These are phyloP conservation scores for Cladophialophora carrionii DNA, from an alignment of 2,329 filamentous ascomycete species.

Conservation along the genomic window DNA sequence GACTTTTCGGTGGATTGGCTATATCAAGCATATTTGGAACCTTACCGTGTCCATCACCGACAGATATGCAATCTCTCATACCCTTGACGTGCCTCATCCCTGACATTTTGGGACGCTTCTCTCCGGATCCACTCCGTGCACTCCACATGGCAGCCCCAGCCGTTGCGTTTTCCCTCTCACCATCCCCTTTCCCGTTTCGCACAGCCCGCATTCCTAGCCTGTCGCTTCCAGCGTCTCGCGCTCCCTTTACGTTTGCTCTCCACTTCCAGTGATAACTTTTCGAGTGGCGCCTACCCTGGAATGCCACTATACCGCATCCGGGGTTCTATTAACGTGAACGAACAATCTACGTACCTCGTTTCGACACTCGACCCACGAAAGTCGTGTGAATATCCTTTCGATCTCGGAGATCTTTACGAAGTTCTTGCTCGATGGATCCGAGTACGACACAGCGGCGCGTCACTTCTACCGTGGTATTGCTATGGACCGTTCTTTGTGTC, in stretches of 20 bases:
- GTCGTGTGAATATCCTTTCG: not conserved
- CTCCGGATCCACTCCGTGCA: not conserved
- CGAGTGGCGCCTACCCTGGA: not conserved
- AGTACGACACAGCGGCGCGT: not conserved
- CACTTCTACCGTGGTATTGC: not conserved
- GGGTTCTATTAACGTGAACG: not conserved
- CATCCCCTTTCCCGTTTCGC: not conserved
- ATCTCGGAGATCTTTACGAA: not conserved
- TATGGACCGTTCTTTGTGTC: not conserved
- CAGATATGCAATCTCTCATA: not conserved
- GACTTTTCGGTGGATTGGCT: not conserved
- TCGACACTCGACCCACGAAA: not conserved
- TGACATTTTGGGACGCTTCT: not conserved
- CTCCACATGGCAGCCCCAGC: slow-evolving; percentile 7
- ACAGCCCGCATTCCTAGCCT: not conserved
- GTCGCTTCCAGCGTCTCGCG: not conserved
- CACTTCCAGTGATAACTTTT: not conserved
- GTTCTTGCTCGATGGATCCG: not conserved
- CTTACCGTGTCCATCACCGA: not conserved
- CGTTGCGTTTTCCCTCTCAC: not conserved
- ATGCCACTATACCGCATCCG: not conserved
- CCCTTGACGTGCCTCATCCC: slow-evolving; percentile 1
- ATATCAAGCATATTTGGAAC: not conserved
- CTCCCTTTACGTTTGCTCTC: not conserved
- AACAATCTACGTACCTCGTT: not conserved